Conservation (phyloP, 352 stramenopile genomes). For the Phytophthora crassamura region DNA sequence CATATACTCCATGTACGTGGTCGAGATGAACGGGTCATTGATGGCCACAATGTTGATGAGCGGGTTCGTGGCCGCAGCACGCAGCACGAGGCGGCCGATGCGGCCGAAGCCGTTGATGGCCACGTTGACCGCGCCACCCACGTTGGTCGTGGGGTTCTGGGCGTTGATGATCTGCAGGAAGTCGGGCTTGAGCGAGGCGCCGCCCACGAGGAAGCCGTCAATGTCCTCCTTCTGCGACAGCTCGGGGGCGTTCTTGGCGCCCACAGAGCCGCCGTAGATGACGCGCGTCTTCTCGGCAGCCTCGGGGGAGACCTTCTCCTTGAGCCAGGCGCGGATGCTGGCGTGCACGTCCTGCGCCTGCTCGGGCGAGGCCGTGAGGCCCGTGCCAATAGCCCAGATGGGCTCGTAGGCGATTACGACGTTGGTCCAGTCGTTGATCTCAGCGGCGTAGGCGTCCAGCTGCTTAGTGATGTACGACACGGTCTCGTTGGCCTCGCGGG, state of each 20-base stretch:
- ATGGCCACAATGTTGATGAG: conserved; percentile 93
- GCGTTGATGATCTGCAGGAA: conserved; percentile 98
- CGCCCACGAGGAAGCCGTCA: conserved; percentile 98
- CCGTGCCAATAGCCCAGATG: conserved; percentile 98
- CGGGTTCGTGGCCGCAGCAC: conserved; percentile 89
- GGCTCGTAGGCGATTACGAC: conserved; percentile 98
- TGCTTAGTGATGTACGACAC: conserved; percentile 95
- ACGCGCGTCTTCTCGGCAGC: conserved; percentile 94
- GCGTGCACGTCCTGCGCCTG: conserved; percentile 98
- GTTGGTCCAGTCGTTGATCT: conserved; percentile 94
- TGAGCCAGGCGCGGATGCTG: conserved; percentile 94
- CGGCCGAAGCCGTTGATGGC: conserved; percentile 99
- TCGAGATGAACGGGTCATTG: conserved; percentile 96
- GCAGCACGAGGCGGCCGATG: conserved; percentile 97
- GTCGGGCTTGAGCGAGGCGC: conserved; percentile 96
- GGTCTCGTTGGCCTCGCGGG: conserved; percentile 93
- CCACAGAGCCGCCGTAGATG: conserved; percentile 98
- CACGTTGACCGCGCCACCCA: conserved; percentile 89
- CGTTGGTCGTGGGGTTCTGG: conserved; percentile 60
- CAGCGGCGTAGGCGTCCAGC: conserved; percentile 90
- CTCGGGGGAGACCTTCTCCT: conserved; percentile 91
- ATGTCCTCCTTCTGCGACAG: conserved; percentile 97
- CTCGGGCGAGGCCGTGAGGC: conserved; percentile 97
- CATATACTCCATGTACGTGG: conserved; percentile 98
- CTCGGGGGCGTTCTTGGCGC: conserved; percentile 91